Base-by-base conservation (phyloP, 495 filamentous ascomycete genomes). In the Xylaria cubensis region DNA sequence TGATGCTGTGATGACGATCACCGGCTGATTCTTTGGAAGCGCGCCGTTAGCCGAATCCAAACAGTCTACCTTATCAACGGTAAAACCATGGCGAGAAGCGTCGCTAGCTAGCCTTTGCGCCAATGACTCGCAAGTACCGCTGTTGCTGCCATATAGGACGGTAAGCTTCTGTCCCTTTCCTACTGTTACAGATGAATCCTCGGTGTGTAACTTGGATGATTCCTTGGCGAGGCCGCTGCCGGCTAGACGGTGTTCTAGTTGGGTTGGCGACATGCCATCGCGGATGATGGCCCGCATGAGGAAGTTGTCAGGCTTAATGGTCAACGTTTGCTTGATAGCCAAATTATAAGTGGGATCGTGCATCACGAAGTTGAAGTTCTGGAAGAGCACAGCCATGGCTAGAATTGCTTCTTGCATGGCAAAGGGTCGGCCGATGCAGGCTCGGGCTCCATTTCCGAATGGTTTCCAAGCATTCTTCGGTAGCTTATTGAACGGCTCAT, bases 271-370 rank as follows among this genome's bases (percentile, higher is more conserved):
- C 41, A 90, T 75, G 0, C 89, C 87, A 34, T 89, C 78, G 10
- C 92, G 84, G 0, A 92, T 79, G 1, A 79, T 85, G 9, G 91
- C 92, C 32, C 84, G 88, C 83, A 96, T 93, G 62, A 85, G 86
- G 78, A 94, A 91, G 58, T 87, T 89, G 67, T 91, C 89, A 0
- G 93, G 93, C 78, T 95, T 96, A 78, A 92, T 87, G 0, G 92
- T 94, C 12, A 94, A 82, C 0, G 91, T 93, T 77, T 92, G 87
- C 77, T 91, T 92, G 74, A 92, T 80, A 50, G 89, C 84, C 36
- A 95, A 81, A 51, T 88, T 81, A 64, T 94, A 94, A 21, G 72
- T 79, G 3, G 88, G 85, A 67, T 91, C 89, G 50, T 87, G 83
- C 13, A 86, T 68, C 5, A 79, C 74, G 69, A 91, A 88, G 75